These are phyloP conservation scores for Sphaerostilbella broomeana DNA, from an alignment of 2,329 filamentous ascomycete species.

Conservation along the genomic window DNA sequence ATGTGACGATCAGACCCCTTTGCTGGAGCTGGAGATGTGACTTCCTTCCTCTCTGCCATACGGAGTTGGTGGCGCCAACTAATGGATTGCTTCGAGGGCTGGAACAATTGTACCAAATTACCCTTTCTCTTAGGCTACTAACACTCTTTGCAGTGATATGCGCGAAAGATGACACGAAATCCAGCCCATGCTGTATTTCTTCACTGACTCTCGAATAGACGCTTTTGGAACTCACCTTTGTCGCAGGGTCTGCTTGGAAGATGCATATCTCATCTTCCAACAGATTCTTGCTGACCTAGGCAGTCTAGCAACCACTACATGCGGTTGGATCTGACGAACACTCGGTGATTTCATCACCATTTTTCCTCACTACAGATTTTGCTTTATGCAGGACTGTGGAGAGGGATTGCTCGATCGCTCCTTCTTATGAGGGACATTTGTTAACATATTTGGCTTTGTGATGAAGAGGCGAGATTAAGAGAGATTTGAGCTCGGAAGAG, in stretches of 20 bases:
- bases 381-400: conserved; percentile 43
- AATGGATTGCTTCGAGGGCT: conserved; percentile 5
- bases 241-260: too few relatives aligned
- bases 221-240: too few relatives aligned
- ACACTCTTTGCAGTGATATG: conserved; percentile 22
- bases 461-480: too few relatives aligned
- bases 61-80: conserved; percentile 3
- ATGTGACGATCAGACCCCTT: conserved; percentile 16
- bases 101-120: conserved; percentile 8
- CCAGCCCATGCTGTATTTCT: too few relatives aligned
- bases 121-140: conserved; percentile 8
- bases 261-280: too few relatives aligned
- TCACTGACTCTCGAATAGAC: too few relatives aligned
- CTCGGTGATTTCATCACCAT: conserved; percentile 19
- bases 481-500: too few relatives aligned
- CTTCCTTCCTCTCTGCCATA: not conserved
- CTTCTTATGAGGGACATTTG: too few relatives aligned
- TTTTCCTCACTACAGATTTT: conserved; percentile 48
- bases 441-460: not conserved
- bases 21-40: not conserved
- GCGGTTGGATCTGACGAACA: conserved; percentile 5
- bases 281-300: not conserved
- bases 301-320: too few relatives aligned
- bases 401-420: conserved; percentile 32
- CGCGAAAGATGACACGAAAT: not conserved